Evolutionary conservation across 140 eudicot genomes (phyloP), one percentile per base, ranked within the genome.

Genomic region (Ambrosia hybrid): DNA sequence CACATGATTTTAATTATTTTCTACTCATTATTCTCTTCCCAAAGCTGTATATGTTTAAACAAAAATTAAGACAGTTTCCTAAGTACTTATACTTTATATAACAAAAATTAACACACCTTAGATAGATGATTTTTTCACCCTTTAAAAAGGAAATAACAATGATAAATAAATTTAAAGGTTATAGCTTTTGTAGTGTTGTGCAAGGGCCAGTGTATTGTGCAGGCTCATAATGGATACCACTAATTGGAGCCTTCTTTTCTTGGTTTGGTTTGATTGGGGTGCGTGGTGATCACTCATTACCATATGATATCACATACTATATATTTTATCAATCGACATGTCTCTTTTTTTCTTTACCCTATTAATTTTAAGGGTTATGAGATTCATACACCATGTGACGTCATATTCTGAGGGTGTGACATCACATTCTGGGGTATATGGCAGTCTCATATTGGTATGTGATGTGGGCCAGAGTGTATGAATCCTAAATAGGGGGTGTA

Each of bases 291-390:
- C 69, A 39, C 34, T 64, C 52, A 39, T 64, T 64, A 10, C 64
- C 65, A 59, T 59, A 59, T 59, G 65, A 59, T 59, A 59, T 59
- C 65, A 59, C 65, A 41, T 30, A 30, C 65, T 17, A 9, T 57
- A 9, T 57, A 21, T 21, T 57, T 57, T 21, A 33, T 16, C 9
- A 6, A 21, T 57, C 33, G 64, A 57, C 64, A 57, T 9, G 64
- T 57, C 14, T 57, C 64, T 57, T 3, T 58, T 4, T 58, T 58
- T 6, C 30, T 3, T 21, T 17, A 2, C 34, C 2, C 3, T 3
- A 17, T 58, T 58, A 21, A 21, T 21, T 21, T 21, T 21, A 21
- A 21, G n/a, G n/a, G n/a, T n/a, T n/a, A n/a, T n/a, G n/a, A n/a
- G n/a, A n/a, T n/a, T n/a, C n/a, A n/a, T n/a, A n/a, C n/a, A n/a